Base-by-base conservation (phyloP, 1,139 yeast species). In the Yamadazyma sp. region DNA sequence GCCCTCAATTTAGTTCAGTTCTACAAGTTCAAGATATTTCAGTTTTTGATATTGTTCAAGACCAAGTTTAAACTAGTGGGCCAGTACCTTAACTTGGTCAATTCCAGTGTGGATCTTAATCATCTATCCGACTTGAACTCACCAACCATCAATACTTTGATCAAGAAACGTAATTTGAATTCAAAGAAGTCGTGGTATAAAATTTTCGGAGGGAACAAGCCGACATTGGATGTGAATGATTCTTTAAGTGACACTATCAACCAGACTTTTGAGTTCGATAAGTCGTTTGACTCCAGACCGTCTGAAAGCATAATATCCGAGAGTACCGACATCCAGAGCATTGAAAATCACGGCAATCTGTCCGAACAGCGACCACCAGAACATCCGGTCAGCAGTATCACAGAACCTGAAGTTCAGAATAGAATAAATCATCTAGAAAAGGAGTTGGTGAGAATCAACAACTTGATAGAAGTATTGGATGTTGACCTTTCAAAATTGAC, bases 1-100 rank as follows among this genome's bases (percentile, higher is more conserved):
- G 62, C 72, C 9, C 54, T 70, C 31, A 69, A 67, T 40, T 50
- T 70, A 31, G 57, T 71, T 32, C 66, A 67, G 39, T 71, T 70
- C 46, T 72, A 68, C 59, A 72, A 72, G 51, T 70, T 62, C 54
- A 72, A 72, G 46, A 61, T 72, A 20, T 55, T 69, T 17, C 78
- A 72, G 46, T 67, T 62, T 47, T 67, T 68, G 46, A 56, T 71
- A 12, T 46, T 72, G 22, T 65, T 67, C 50, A 68, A 67, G 43
- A 60, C 68, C 41, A 67, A 67, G 42, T 69, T 69, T 51, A 61
- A 57, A 43, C 67, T 70, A 43, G 56, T 62, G 35, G 72, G 66
- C 41, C 75, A 72, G 37, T 58, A 69, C 31, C 47, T 63, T 24
- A 64, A 59, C 45, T 48, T 61, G 28, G 56, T 54, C 25, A 46